These are phyloP conservation scores for Parmales sp. DNA, from an alignment of 108 stramenopile species.

Conservation along the genomic window DNA sequence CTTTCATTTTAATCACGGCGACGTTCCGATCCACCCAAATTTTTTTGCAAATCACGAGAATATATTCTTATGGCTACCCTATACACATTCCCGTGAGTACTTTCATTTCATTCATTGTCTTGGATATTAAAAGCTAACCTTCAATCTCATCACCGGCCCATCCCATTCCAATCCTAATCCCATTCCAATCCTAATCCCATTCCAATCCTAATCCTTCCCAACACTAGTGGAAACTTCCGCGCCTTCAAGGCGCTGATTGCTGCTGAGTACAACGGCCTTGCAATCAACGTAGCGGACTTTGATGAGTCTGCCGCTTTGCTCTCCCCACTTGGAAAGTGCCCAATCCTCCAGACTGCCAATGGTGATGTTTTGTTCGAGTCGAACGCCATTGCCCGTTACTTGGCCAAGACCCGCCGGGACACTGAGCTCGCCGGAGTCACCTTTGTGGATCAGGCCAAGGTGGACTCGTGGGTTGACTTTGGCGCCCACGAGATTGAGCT, in stretches of 20 bases:
- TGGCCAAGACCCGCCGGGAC: conserved; percentile 65
- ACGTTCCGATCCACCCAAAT: too few species aligned
- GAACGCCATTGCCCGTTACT: conserved; percentile 75
- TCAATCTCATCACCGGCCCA: too few species aligned
- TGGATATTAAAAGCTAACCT: too few species aligned
- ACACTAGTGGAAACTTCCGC: conserved; percentile 66
- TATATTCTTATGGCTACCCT: too few species aligned
- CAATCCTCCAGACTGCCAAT: conserved; percentile 61
- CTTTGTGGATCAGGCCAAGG: conserved; percentile 49
- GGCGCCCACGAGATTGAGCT: conserved; percentile 71
- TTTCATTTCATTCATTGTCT: too few species aligned
- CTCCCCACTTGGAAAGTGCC: conserved; percentile 78
- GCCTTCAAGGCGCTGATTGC: conserved; percentile 85
- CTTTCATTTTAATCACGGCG: too few species aligned
- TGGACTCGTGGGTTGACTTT: conserved; percentile 83
- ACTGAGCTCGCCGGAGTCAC: conserved; percentile 55
- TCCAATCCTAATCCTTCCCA: conserved; percentile 51
- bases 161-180: too few species aligned
- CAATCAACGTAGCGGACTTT: conserved; percentile 53
- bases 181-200: too few species aligned
- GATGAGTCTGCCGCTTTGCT: conserved; percentile 44
- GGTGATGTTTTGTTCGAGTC: conserved; percentile 54
- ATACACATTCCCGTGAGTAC: too few species aligned
- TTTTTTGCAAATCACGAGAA: too few species aligned
- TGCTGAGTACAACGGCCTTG: conserved; percentile 71